phyloP scores from a whole-genome alignment of 495 filamentous ascomycete species.

The Neurospora intermedia region DNA sequence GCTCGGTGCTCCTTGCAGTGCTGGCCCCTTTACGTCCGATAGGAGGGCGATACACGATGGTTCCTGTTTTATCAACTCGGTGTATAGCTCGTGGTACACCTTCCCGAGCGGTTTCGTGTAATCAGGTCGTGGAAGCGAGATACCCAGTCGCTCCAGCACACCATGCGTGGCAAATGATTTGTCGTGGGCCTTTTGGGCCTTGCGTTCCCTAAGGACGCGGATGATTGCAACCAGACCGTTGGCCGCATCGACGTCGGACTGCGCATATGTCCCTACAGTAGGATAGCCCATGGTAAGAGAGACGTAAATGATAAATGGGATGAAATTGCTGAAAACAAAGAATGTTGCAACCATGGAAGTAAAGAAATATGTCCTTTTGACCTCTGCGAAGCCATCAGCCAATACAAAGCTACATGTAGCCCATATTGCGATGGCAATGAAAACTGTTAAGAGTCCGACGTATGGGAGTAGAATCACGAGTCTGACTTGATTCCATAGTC shows the following conservation, averaged over 20 bases:
- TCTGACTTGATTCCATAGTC: neutral
- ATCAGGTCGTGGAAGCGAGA: neutral
- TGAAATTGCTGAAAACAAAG: neutral
- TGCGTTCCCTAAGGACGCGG: neutral
- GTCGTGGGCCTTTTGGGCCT: neutral
- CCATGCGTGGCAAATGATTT: neutral
- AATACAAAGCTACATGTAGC: neutral
- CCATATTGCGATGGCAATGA: neutral
- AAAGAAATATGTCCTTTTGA: accelerated
- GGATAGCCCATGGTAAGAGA: neutral
- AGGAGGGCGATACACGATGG: neutral
- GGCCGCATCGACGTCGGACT: neutral
- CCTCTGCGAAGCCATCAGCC: neutral
- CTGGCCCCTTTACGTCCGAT: neutral
- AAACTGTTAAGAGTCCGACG: neutral
- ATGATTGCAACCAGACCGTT: neutral
- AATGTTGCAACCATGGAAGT: neutral
- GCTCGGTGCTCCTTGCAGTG: neutral
- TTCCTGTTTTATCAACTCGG: neutral
- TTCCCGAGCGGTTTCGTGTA: neutral
- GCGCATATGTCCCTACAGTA: neutral
- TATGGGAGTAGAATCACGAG: neutral
- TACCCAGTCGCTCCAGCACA: neutral
- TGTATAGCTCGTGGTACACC: neutral
- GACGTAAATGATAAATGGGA: neutral